These are phyloP conservation scores for Ceriops tagal DNA, from an alignment of 345 rosid genomes.

Conservation along the genomic window DNA sequence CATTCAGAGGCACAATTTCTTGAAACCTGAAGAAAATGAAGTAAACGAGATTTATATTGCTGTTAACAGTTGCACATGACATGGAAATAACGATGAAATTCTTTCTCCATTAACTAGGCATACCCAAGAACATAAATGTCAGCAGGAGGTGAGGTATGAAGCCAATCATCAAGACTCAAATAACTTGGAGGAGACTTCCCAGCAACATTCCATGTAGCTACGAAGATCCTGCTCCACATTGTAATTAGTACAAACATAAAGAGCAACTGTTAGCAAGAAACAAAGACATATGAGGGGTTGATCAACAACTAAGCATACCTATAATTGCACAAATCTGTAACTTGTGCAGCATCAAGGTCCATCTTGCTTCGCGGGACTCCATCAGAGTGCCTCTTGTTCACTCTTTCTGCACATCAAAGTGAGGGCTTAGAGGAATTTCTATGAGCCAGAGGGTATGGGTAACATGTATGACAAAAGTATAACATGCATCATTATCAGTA, in stretches of 20 bases:
- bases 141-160: constrained; percentile 87
- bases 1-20: constrained; percentile 97
- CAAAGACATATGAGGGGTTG: not conserved
- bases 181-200: constrained; percentile 85
- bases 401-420: constrained; percentile 42
- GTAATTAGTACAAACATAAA: constrained; percentile 10
- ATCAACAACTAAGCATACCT: constrained; percentile 34
- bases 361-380: constrained; percentile 49
- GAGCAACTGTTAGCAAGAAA: constrained; percentile 9
- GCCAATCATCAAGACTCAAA: constrained; percentile 94
- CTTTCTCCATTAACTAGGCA: not conserved
- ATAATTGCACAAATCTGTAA: constrained; percentile 58
- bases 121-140: constrained; percentile 98
- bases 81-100: not conserved
- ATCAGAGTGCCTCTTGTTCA: constrained; percentile 47
- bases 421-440: constrained; percentile 12
- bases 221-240: constrained; percentile 54
- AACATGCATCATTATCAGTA: constrained; percentile 5
- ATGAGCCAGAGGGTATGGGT: not conserved
- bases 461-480: constrained; percentile 3
- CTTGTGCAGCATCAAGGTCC: constrained; percentile 56
- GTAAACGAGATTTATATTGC: constrained; percentile 11
- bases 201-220: constrained; percentile 98
- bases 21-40: constrained; percentile 58
- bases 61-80: not conserved